Evolutionary conservation across 1,139 yeast species (phyloP), one percentile per base, ranked within the genome.

Genomic region (Nakaseomyces nivariensis): DNA sequence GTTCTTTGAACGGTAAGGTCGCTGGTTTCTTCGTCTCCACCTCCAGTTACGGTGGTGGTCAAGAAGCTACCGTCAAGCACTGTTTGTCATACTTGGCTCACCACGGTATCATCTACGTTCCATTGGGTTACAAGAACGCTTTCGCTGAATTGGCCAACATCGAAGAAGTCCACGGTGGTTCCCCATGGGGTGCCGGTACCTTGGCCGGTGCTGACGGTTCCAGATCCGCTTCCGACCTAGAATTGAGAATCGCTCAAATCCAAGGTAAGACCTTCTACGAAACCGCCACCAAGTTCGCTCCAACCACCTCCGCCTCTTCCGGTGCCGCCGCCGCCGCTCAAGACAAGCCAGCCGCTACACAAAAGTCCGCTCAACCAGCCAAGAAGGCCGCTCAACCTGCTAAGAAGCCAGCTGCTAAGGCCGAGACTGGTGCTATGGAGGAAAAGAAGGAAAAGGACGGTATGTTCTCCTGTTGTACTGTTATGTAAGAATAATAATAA

Each of bases 151-250:
- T 79, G 55, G 68, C 82, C 48, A 73, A 72, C 64, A 63, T 82
- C 49, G 74, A 72, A 36, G 85, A 80, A 69, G 74, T 78, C 48
- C 88, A 81, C 63, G 90, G 89, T 61, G 81, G 80, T 53, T 79
- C 86, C 43, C 77, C 90, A 48, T 83, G 86, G 84, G 88, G 88
- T 67, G 81, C 86, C 45, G 85, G 85, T 58, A 71, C 82, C 43
- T 70, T 74, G 57, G 85, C 88, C 40, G 84, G 79, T 55, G 72
- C 74, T 43, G 87, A 80, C 62, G 89, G 89, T 54, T 76, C 84
- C 25, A 78, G 89, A 70, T 68, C 70, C 56, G 82, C 86, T 40
- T 62, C 77, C 49, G 77, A 71, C 43, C 71, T 79, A 51, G 90
- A 84, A 70, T 68, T 74, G 65, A 74, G 77, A 61, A 62, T 82